These are phyloP conservation scores for Periconia sp. DNA, from an alignment of 2,329 filamentous ascomycete species.

Conservation along the genomic window DNA sequence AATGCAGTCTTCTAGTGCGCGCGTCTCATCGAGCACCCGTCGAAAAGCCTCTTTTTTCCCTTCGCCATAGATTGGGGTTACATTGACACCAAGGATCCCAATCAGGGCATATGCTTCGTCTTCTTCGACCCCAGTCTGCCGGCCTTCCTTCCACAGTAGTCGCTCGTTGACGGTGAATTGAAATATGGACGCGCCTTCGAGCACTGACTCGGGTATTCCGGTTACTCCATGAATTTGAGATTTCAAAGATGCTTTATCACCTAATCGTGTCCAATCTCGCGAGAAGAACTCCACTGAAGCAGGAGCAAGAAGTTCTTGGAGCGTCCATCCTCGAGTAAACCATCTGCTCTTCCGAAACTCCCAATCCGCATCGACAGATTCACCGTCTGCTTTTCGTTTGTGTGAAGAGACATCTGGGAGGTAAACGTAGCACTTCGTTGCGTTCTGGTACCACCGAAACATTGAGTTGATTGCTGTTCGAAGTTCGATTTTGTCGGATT, in stretches of 20 bases:
- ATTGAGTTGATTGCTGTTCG: conserved; percentile 1
- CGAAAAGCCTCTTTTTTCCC: conserved; percentile 6
- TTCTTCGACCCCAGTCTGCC: conserved; percentile 14
- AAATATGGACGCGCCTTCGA: conserved; percentile 2
- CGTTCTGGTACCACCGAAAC: conserved; percentile 1
- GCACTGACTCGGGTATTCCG: conserved; percentile 1
- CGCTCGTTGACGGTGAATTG: conserved; percentile 11
- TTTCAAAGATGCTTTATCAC: conserved; percentile 7
- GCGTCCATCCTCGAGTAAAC: conserved; percentile 3
- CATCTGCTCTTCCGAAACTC: conserved; percentile 1
- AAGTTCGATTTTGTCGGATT: conserved; percentile 1
- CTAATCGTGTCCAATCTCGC: conserved; percentile 3
- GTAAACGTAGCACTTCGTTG: neutral
- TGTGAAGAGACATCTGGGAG: neutral
- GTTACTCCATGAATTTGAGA: conserved; percentile 8
- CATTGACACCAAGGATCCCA: conserved; percentile 11
- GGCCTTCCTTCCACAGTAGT: conserved; percentile 7
- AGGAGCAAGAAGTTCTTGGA: conserved; percentile 13
- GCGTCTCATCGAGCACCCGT: conserved; percentile 9
- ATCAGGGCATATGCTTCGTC: conserved; percentile 15
- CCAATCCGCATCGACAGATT: neutral
- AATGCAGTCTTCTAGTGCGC: neutral
- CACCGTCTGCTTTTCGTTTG: too few relatives aligned
- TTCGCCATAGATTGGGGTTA: conserved; percentile 2
- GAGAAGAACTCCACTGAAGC: conserved; percentile 14